Evolutionary conservation across 768 basidiomycete genomes (phyloP).

Genomic region (Holtermanniella nyarrowii): DNA sequence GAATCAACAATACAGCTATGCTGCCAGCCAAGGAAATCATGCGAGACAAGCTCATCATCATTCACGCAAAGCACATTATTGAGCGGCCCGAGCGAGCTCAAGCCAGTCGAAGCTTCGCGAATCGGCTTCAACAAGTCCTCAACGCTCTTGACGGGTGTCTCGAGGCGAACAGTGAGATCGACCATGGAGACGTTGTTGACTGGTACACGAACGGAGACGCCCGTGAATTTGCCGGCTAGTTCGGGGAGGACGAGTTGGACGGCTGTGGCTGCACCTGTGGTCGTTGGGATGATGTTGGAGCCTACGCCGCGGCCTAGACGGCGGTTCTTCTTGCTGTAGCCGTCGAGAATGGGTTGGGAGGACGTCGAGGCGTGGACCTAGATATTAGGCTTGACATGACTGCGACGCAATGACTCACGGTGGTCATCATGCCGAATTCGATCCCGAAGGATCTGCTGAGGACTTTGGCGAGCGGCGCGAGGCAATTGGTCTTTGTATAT

Average conservation of each 20-base stretch:
- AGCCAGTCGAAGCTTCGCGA: constrained; percentile 21
- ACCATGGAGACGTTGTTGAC: constrained; percentile 41
- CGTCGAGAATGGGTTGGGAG: constrained; percentile 40
- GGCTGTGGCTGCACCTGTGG: constrained; percentile 39
- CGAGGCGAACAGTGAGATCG: constrained; percentile 39
- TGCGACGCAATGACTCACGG: too few species aligned
- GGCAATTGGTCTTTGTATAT: constrained; percentile 37
- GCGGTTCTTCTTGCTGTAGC: constrained; percentile 36
- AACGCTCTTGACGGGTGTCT: constrained; percentile 26
- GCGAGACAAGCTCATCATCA: constrained; percentile 41
- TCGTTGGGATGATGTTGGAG: constrained; percentile 40
- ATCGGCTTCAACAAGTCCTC: constrained; percentile 36
- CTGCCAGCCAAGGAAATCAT: constrained; percentile 34
- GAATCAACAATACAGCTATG: constrained; percentile 35
- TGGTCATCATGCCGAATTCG: constrained; percentile 41
- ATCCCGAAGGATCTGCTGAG: constrained; percentile 38
- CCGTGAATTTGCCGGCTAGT: constrained; percentile 40
- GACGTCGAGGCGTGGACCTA: constrained; percentile 41
- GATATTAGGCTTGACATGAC: too few species aligned
- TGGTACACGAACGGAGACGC: constrained; percentile 41
- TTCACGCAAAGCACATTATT: constrained; percentile 30
- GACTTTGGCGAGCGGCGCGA: constrained; percentile 40
- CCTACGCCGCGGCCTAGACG: constrained; percentile 32
- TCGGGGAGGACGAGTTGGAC: constrained; percentile 41
- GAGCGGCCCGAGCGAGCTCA: constrained; percentile 8